Evolutionary conservation across 2,329 filamentous ascomycete species (phyloP).

Genomic region (Colletotrichum cuscutae): DNA sequence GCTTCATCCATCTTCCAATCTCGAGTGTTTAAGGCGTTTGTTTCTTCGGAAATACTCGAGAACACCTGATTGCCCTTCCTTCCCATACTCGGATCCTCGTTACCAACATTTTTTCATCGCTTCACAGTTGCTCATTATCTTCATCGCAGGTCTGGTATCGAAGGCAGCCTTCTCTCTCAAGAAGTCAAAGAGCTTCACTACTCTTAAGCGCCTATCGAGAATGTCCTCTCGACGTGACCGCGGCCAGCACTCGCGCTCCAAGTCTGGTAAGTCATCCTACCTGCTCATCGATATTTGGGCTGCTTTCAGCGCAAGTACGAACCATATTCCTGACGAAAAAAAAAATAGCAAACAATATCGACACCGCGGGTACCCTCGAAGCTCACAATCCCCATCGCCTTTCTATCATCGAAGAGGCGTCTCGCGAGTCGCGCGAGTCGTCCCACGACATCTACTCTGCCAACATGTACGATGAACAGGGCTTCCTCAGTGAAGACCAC

Average conservation of each 20-base stretch:
- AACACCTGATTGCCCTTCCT: background rate
- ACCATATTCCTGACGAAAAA: background rate
- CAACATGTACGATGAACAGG: background rate
- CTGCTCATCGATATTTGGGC: background rate
- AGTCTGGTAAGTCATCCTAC: conserved; percentile 4
- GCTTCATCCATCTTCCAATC: background rate
- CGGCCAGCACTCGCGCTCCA: background rate
- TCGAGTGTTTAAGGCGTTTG: background rate
- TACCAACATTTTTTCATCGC: background rate
- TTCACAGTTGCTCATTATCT: background rate
- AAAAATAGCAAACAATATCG: background rate
- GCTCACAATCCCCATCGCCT: conserved; percentile 27
- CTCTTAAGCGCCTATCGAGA: background rate
- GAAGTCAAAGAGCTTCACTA: background rate
- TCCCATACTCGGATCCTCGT: background rate
- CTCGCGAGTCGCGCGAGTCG: conserved; percentile 9
- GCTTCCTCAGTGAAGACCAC: background rate
- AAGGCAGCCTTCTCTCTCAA: background rate
- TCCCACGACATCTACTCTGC: background rate
- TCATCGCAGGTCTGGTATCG: background rate
- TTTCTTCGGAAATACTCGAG: background rate
- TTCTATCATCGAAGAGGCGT: conserved; percentile 32
- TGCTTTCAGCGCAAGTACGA: background rate
- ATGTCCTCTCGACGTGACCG: background rate
- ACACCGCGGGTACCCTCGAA: background rate